Conservation (phyloP, 2,329 filamentous ascomycete species). For the Botrytis paeoniae region DNA sequence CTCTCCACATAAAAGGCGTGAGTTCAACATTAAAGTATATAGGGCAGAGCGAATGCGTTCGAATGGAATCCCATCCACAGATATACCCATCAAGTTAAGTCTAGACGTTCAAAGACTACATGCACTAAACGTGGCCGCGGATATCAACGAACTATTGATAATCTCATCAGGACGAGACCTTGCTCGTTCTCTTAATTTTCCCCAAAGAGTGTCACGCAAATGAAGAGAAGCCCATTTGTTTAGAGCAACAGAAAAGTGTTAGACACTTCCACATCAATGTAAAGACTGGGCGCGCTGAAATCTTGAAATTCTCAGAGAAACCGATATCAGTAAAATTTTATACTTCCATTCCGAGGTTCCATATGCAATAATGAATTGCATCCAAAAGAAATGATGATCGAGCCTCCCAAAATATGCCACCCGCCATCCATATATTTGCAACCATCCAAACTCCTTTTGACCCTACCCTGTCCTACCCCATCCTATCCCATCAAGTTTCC, state of each 20-base stretch:
- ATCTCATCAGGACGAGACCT: background rate
- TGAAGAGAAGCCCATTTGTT: rapidly evolving
- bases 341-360: too few species aligned
- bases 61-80: rapidly evolving
- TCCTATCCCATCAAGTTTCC: background rate
- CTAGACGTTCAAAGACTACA: background rate
- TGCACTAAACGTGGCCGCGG: background rate
- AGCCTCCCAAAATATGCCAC: background rate
- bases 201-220: too few species aligned
- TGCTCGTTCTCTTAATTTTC: background rate
- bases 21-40: background rate
- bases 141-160: background rate
- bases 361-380: background rate
- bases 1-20: background rate
- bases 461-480: background rate
- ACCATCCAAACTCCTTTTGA: background rate
- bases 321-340: background rate
- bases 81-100: background rate
- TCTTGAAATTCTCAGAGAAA: background rate
- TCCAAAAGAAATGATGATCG: background rate
- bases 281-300: background rate
- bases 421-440: background rate
- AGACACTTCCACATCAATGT: background rate
- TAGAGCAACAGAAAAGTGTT: background rate
- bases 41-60: background rate